Evolutionary conservation across 164 flowering plant species (phyloP), one percentile per base, ranked within the genome.

Genomic region (Liquidambar formosana): DNA sequence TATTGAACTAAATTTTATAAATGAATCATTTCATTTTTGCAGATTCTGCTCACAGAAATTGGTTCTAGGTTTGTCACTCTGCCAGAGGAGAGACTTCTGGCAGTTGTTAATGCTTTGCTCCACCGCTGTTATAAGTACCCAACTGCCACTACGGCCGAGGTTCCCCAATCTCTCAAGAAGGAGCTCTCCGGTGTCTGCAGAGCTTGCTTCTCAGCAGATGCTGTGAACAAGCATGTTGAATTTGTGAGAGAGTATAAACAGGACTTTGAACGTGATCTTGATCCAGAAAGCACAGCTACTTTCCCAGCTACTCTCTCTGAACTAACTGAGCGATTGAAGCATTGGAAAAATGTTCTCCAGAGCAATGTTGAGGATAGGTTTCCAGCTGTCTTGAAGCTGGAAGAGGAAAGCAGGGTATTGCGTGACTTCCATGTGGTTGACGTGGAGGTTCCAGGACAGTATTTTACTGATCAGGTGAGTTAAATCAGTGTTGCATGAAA

Each of bases 371-470:
- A 96, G 75, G 98, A 96, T 73, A 86, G 97, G 71, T 93, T 92
- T 79, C 99, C 99, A n/a, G 93, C 99, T 61, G 96, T 93, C 49
- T 73, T 96, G 75, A 96, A 90, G 79, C 80, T 96, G 69, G 99
- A 96, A 80, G 99, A 96, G 28, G 99, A 96, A 77, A 96, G 99
- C 83, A 86, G 83, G 86, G 96, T 92, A 45, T 74, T 96, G 77
- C 93, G 97, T 44, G 99, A 96, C 73, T 96, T 90, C 80, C 92
- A 96, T 85, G 94, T 92, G 57, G 96, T 96, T 73, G 99, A 96
- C 84, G 99, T 96, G 51, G 99, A 96, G 79, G 90, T 96, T 68
- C 99, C 99, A 4, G 99, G 99, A 63, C 97, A 92, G 79, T 96
- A 96, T 75, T 96, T 93, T 59, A 67, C 82, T 25, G 98, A 93